Percentiles rank a stretch among this genome's conserved stretches.
These are phyloP conservation scores for Ogataea corticis DNA, from an alignment of 805 yeast species.

Conservation along the genomic window DNA sequence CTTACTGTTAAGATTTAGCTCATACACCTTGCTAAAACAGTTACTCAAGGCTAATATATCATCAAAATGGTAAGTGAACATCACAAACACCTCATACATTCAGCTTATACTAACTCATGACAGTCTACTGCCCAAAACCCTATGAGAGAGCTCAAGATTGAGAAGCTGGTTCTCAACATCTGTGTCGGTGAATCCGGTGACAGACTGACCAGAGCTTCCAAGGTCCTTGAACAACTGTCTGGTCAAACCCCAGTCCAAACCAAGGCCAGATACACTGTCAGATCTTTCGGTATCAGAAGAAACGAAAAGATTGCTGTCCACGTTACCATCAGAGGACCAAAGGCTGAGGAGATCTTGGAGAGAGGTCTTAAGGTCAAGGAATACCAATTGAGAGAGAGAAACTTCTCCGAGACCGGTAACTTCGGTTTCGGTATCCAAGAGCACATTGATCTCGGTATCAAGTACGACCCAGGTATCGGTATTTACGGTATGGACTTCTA, in stretches of 20 bases:
- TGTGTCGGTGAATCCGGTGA: slow-evolving; percentile 99
- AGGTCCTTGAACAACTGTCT: slow-evolving; percentile 98
- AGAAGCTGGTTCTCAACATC: slow-evolving; percentile 98
- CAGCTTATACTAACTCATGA: slow-evolving; percentile 35
- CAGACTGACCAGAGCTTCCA: slow-evolving; percentile 99
- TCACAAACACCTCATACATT: neutral
- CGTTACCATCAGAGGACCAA: slow-evolving; percentile 99
- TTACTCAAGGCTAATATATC: slow-evolving; percentile 1
- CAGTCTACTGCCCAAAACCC: slow-evolving; percentile 70
- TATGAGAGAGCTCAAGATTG: slow-evolving; percentile 99
- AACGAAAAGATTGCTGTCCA: slow-evolving; percentile 99
- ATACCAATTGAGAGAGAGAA: slow-evolving; percentile 90
- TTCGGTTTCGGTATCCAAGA: slow-evolving; percentile 99
- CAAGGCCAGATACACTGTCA: slow-evolving; percentile 99
- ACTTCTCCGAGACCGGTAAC: slow-evolving; percentile 99
- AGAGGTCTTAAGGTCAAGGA: slow-evolving; percentile 99
- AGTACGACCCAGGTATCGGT: slow-evolving; percentile 99
- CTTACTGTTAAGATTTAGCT: neutral
- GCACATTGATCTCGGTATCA: slow-evolving; percentile 99
- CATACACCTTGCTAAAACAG: neutral
- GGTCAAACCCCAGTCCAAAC: slow-evolving; percentile 99
- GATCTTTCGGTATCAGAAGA: slow-evolving; percentile 99
- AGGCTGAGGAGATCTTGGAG: slow-evolving; percentile 99
- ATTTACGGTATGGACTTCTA: slow-evolving; percentile 99
- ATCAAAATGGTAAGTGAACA: slow-evolving; percentile 3